Evolutionary conservation across 2,329 filamentous ascomycete species (phyloP), one percentile per base, ranked within the genome.

Genomic region (Colletotrichum tofieldiae): DNA sequence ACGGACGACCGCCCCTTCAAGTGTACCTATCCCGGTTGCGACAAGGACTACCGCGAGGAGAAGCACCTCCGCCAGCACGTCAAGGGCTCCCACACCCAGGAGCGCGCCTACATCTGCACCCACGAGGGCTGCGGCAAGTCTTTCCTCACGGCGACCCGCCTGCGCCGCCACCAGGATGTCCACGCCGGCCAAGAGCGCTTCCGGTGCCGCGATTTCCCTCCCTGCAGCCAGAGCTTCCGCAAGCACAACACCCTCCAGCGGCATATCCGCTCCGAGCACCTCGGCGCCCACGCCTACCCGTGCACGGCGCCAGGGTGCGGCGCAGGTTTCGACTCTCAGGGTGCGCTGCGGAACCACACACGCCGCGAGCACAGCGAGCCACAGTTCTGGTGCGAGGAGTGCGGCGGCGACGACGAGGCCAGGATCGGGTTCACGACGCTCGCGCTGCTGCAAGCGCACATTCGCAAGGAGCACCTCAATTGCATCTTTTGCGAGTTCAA

Each of bases 41-140:
- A 90, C 77, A 98, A 98, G 84, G 89, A 92, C 52, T 98, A 97
- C 80, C 89, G 94, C 18, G 93, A 96, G 73, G 90, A 94, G 75
- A 96, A 96, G 77, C 95, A 98, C 82, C 86, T 98, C 23, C 92
- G 93, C 72, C 92, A 95, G 75, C 96, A 98, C 80, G 83, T 97
- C 78, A 95, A 95, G 79, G 93, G 93, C 67, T 92, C 92, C 14
- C 96, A 98, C 80, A 92, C 89, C 26, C 86, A 90, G 66, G 88
- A 94, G 75, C 88, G 92, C 71, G 88, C 91, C 58, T 92, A 94
- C 80, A 64, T 51, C 35, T 98, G 95, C 83, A 85, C 88, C n/a
- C 90, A 90, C 77, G 86, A 90, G 18, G 91, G 87, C 7, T 98
- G 96, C 79, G 90, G 86, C 62, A 96, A 96, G 85, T 91, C 88